Percentiles rank a stretch among this genome's conserved stretches.
phyloP scores from a whole-genome alignment of 1,284 basidiomycete species.

The Trichosporon ovoides region DNA sequence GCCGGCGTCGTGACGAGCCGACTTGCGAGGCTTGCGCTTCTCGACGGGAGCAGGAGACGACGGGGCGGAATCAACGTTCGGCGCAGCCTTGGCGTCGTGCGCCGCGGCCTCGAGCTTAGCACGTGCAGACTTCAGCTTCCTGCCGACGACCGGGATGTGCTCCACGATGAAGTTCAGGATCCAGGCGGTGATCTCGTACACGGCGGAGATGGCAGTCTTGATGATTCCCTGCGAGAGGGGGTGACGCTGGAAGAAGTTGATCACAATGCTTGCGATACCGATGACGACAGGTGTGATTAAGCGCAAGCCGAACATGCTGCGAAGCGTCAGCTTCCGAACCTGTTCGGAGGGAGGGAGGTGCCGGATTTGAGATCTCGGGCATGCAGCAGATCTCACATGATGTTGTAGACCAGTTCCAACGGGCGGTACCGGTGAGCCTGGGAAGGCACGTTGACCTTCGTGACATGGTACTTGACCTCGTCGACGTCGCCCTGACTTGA shows the following conservation, averaged over 20 bases:
- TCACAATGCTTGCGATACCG: slow-evolving; percentile 20
- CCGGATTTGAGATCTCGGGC: too few species aligned
- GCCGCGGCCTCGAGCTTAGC: background rate
- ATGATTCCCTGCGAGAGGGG: slow-evolving; percentile 25
- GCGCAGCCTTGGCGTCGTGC: background rate
- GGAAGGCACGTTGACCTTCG: slow-evolving; percentile 24
- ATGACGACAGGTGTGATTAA: slow-evolving; percentile 21
- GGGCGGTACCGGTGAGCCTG: slow-evolving; percentile 7
- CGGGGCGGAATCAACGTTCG: background rate
- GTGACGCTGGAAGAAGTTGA: slow-evolving; percentile 31
- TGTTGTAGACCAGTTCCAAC: slow-evolving; percentile 6
- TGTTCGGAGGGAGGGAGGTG: too few species aligned
- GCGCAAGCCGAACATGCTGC: slow-evolving; percentile 12
- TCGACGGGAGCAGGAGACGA: background rate
- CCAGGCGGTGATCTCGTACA: slow-evolving; percentile 20
- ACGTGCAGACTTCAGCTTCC: background rate
- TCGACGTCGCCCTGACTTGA: slow-evolving; percentile 1
- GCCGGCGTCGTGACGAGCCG: background rate
- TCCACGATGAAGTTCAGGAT: background rate
- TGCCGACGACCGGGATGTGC: background rate
- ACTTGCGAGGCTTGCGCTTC: slow-evolving; percentile 4
- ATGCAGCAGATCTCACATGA: slow-evolving; percentile 25
- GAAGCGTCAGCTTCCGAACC: background rate
- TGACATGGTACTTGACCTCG: slow-evolving; percentile 32
- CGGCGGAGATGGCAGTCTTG: slow-evolving; percentile 19